Conservation (phyloP, 495 filamentous ascomycete species). For the Lasiosphaeria hispida region DNA sequence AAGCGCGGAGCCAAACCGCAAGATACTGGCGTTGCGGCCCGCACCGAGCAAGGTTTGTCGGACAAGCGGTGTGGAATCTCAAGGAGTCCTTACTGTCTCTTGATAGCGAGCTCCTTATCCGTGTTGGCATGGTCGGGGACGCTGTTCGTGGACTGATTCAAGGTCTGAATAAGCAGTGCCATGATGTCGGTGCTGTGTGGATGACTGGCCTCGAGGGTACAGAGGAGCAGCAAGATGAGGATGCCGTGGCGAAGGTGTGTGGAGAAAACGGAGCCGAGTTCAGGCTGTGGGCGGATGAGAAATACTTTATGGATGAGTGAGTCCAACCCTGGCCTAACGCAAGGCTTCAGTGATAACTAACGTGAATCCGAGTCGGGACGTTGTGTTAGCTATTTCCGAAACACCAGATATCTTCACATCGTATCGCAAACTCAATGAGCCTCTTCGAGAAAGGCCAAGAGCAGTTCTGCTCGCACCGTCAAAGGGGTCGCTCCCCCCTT, state of each 20-base stretch:
- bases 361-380: conserved; percentile 50
- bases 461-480: conserved; percentile 42
- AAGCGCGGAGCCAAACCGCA: conserved; percentile 54
- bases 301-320: conserved; percentile 72
- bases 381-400: conserved; percentile 45
- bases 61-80: conserved; percentile 65
- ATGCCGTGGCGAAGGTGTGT: conserved; percentile 47
- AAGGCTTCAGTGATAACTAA: background rate
- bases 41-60: conserved; percentile 65
- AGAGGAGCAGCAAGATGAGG: conserved; percentile 64
- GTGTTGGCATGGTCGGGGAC: conserved; percentile 57
- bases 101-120: conserved; percentile 58
- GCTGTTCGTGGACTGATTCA: conserved; percentile 52
- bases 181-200: conserved; percentile 61
- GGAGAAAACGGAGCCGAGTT: conserved; percentile 50
- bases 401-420: conserved; percentile 67
- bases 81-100: conserved; percentile 54
- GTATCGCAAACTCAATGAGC: conserved; percentile 65
- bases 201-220: conserved; percentile 62
- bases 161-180: conserved; percentile 36
- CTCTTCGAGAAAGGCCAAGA: conserved; percentile 58
- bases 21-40: conserved; percentile 67
- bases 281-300: conserved; percentile 64
- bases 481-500: conserved; percentile 48
- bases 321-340: conserved; percentile 23